phyloP scores from a whole-genome alignment of 1,139 yeast species.

The Yamadazyma triangularis region DNA sequence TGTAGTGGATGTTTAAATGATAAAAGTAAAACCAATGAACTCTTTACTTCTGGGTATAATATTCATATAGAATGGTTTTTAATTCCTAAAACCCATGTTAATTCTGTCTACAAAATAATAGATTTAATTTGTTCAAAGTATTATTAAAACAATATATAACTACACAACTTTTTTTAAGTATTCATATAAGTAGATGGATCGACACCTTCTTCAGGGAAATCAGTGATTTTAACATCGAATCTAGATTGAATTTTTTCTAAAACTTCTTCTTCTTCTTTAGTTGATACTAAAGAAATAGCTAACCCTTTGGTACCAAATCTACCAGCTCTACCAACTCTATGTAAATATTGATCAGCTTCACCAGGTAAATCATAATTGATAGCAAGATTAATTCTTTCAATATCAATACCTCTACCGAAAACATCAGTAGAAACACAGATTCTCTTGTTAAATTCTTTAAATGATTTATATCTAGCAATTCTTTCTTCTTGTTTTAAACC shows the following conservation, averaged over 20 bases:
- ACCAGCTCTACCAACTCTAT: constrained; percentile 99
- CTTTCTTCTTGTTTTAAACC: constrained; percentile 97
- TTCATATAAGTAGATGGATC: constrained; percentile 98
- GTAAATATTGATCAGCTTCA: constrained; percentile 97
- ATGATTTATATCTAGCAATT: constrained; percentile 91
- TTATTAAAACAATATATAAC: too few species aligned
- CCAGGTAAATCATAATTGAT: constrained; percentile 89
- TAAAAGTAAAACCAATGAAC: constrained; percentile 2
- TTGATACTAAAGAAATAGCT: constrained; percentile 85
- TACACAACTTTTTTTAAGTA: too few species aligned
- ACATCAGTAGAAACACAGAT: constrained; percentile 98
- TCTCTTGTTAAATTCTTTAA: constrained; percentile 97
- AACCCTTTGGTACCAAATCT: constrained; percentile 99
- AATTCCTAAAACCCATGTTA: constrained; percentile 41
- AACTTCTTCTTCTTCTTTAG: constrained; percentile 84
- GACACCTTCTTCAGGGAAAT: constrained; percentile 97
- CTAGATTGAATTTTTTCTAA: constrained; percentile 93
- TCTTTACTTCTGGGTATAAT: constrained; percentile 17
- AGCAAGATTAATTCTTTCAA: constrained; percentile 96
- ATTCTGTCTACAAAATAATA: constrained; percentile 34
- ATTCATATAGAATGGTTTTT: constrained; percentile 60
- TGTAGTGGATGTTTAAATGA: constrained; percentile 34
- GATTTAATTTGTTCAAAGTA: constrained; percentile 16
- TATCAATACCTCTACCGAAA: constrained; percentile 99
- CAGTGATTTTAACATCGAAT: constrained; percentile 91